These are phyloP conservation scores for Durotheca rogersii DNA, from an alignment of 495 filamentous ascomycete genomes.

Conservation along the genomic window DNA sequence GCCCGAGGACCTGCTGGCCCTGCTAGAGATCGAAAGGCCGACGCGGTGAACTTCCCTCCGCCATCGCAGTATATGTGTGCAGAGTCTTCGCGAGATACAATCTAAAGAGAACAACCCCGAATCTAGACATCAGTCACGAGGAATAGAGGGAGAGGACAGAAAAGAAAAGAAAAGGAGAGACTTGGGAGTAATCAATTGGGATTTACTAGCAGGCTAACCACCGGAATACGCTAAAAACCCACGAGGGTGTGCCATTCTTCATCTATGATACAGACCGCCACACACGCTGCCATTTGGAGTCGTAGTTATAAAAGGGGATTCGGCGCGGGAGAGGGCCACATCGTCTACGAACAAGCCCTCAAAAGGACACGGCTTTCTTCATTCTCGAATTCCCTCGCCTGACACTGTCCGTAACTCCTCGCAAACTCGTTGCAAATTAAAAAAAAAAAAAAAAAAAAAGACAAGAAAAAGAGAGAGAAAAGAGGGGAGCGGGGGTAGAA, in stretches of 20 bases:
- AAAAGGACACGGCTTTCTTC: neutral
- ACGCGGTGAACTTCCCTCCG: conserved; percentile 13
- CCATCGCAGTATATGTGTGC: neutral
- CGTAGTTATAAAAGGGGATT: too few species aligned
- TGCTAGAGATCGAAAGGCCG: conserved; percentile 37
- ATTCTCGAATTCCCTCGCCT: conserved; percentile 1
- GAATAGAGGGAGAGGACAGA: neutral
- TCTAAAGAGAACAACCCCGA: neutral
- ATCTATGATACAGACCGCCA: conserved; percentile 15
- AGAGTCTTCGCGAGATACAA: neutral
- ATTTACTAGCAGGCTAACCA: neutral
- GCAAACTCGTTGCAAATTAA: conserved; percentile 9
- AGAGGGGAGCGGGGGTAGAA: conserved; percentile 3
- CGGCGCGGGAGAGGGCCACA: too few species aligned
- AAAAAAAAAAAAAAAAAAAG: conserved; percentile 8
- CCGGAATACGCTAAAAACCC: neutral
- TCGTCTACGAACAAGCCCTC: too few species aligned
- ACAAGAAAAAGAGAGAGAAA: conserved; percentile 4
- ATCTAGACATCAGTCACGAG: conserved; percentile 4
- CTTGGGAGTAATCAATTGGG: conserved; percentile 9
- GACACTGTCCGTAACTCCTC: conserved; percentile 7
- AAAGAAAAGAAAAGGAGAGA: too few species aligned
- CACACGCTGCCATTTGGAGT: neutral
- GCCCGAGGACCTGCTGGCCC: conserved; percentile 38
- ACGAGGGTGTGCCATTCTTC: conserved; percentile 1